Conservation (phyloP, 768 basidiomycete genomes). For the Collybiopsis confluens region DNA sequence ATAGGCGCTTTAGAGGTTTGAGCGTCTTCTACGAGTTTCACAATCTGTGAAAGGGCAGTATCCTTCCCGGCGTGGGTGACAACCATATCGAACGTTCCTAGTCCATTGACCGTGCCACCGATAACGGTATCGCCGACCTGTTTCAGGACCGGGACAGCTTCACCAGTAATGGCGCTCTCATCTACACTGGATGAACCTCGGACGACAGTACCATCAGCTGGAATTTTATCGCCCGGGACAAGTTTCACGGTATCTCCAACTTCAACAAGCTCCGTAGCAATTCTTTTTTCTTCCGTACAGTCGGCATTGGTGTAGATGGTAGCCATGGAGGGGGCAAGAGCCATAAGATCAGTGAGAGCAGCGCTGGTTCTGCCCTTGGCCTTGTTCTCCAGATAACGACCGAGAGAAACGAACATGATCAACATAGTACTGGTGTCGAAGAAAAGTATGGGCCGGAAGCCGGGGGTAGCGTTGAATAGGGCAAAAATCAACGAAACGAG, state of each 20-base stretch:
- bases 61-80: conserved; percentile 96
- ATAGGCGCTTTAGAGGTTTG: conserved; percentile 98
- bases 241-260: conserved; percentile 91
- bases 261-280: conserved; percentile 92
- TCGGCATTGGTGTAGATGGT: conserved; percentile 87
- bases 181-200: conserved; percentile 86
- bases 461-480: conserved; percentile 55
- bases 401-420: conserved; percentile 94
- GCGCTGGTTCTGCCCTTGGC: conserved; percentile 98
- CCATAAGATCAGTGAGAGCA: conserved; percentile 94
- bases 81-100: conserved; percentile 95
- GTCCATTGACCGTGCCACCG: conserved; percentile 94
- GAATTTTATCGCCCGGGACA: conserved; percentile 94
- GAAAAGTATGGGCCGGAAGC: conserved; percentile 81
- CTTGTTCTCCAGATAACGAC: conserved; percentile 91
- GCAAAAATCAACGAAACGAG: conserved; percentile 64
- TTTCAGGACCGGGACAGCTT: conserved; percentile 86
- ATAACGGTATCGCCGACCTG: conserved; percentile 82
- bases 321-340: conserved; percentile 91
- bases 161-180: conserved; percentile 96
- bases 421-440: conserved; percentile 99
- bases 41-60: conserved; percentile 94
- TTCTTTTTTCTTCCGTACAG: conserved; percentile 82
- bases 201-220: conserved; percentile 90
- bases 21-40: conserved; percentile 94